Base-by-base conservation (phyloP, 2,329 filamentous ascomycete genomes). In the Fusarium hainanense region DNA sequence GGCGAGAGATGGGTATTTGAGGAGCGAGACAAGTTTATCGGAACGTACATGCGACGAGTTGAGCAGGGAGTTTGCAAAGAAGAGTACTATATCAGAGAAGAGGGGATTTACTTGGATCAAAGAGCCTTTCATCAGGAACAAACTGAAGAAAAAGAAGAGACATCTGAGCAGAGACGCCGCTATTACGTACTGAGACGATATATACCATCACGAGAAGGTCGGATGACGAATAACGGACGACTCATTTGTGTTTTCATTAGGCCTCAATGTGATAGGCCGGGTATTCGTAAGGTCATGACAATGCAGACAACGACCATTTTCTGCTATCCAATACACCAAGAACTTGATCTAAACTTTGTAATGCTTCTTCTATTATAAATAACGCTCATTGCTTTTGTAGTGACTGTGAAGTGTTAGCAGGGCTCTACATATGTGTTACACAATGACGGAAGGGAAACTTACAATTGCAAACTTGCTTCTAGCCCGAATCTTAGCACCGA, bases 401-500 rank as follows among this genome's bases (percentile, higher is more conserved):
- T 61, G 73, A 73, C 73, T 75, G 11, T 12, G 7, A 5, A 9
- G 2, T 5, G 21, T 71, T 58, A 71, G 68, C 3, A 44, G 16
- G 11, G 2, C 4, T 37, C 4, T 27, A 3, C 7, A 40, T 23
- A 5, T 8, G 12, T n/a, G 18, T 16, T 13, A 7, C 16, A 20
- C 12, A 40, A 20, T 1, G 5, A 4, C 0, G 25, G 18, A 10
- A 4, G 5, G 10, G n/a, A 40, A 25, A 78, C 83, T 81, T 78
- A 86, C 88, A 77, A 85, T 86, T 7, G 93, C 93, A 80, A 97
- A 92, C 72, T 89, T 91, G 77, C 93, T 96, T 77, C 90, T 87
- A 13, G 87, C 86, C 28, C 94, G 85, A 68, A 98, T 97, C 69
- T 76, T 87, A 34, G 91, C 89, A 0, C 94, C 95, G 71, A 89